These are phyloP conservation scores for Knufia petricola DNA, from an alignment of 2,329 filamentous ascomycete species.

Conservation along the genomic window DNA sequence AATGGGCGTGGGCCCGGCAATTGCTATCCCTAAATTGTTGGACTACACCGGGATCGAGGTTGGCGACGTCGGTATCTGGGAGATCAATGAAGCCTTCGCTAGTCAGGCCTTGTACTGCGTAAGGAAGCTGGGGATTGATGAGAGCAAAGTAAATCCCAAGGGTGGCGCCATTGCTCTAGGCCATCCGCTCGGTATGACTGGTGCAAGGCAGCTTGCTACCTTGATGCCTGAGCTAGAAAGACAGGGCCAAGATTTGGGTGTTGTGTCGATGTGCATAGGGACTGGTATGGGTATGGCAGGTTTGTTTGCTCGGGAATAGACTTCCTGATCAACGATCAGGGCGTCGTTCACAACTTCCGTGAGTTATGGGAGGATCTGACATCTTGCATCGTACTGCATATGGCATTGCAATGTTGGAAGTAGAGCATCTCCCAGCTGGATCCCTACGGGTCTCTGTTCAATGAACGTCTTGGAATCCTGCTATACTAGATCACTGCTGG, in stretches of 20 bases:
- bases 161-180: conserved; percentile 91
- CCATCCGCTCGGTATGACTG: conserved; percentile 82
- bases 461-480: no score
- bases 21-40: conserved; percentile 79
- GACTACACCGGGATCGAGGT: conserved; percentile 54
- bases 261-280: conserved; percentile 83
- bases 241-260: conserved; percentile 62
- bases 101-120: conserved; percentile 61
- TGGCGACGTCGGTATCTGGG: conserved; percentile 72
- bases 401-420: no score
- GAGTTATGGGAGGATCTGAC: no score
- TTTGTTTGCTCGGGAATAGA: conserved; percentile 56
- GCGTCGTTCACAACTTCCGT: no score
- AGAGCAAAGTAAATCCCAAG: conserved; percentile 74
- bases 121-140: conserved; percentile 49
- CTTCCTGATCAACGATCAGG: neutral
- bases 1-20: conserved; percentile 84
- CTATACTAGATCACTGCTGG: no score
- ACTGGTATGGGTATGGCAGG: conserved; percentile 72
- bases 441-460: no score
- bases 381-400: neutral
- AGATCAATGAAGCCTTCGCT: conserved; percentile 78
- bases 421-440: no score
- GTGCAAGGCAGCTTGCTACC: conserved; percentile 68
- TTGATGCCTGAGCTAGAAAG: conserved; percentile 60